Conservation (phyloP, 139 green algal species). For the Spirogloea muscicola region DNA sequence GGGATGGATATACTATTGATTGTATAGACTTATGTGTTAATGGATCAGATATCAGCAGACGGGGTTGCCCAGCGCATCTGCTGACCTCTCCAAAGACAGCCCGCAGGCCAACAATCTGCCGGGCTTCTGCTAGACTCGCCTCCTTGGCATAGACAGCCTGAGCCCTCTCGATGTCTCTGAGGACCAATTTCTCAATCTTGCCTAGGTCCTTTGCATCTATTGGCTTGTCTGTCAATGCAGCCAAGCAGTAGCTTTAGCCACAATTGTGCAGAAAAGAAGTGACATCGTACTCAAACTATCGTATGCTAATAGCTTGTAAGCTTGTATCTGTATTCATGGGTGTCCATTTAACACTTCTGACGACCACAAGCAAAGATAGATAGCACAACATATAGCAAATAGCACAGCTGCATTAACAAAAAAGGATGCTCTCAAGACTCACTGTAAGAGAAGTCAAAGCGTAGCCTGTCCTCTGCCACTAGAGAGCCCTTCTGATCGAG, state of each 20-base stretch:
- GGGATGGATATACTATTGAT: too few relatives aligned
- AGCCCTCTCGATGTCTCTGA: slow-evolving; percentile 45
- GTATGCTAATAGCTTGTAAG: too few relatives aligned
- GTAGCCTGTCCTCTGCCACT: slow-evolving; percentile 82
- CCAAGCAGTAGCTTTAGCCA: too few relatives aligned
- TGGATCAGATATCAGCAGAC: too few relatives aligned
- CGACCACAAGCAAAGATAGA: too few relatives aligned
- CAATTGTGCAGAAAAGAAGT: too few relatives aligned
- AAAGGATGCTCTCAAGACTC: background rate
- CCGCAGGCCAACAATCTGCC: slow-evolving; percentile 80
- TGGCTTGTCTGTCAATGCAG: slow-evolving; percentile 47
- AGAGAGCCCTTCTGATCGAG: slow-evolving; percentile 97
- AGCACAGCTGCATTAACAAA: background rate
- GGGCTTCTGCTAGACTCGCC: slow-evolving; percentile 74
- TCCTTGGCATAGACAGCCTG: slow-evolving; percentile 74
- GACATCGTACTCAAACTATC: too few relatives aligned
- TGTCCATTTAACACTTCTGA: too few relatives aligned
- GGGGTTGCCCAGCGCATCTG: too few relatives aligned
- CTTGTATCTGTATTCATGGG: too few relatives aligned
- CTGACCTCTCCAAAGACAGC: slow-evolving; percentile 90
- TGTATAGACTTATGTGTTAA: too few relatives aligned
- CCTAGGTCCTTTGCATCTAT: slow-evolving; percentile 45
- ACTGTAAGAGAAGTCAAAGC: slow-evolving; percentile 89
- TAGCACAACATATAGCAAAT: too few relatives aligned
- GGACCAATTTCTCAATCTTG: slow-evolving; percentile 53